Evolutionary conservation across 192 early-diverging fungal species (phyloP).

Genomic region (Ambispora gerdemannii): DNA sequence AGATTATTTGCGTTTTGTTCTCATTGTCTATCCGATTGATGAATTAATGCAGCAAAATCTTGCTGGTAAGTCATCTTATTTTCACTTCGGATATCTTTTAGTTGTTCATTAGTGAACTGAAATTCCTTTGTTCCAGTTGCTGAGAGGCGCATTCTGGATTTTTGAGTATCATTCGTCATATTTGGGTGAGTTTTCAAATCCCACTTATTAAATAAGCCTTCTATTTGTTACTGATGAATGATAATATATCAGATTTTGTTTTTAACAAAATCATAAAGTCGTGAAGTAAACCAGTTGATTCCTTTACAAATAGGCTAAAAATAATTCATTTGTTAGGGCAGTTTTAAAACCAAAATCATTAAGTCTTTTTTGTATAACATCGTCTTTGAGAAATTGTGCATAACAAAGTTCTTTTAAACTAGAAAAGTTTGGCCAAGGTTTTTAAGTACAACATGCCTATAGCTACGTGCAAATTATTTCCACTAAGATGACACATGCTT

Average conservation of each 20-base stretch:
- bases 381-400: background rate
- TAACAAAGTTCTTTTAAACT: background rate
- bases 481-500: too few species aligned
- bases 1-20: too few species aligned
- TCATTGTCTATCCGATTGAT: too few species aligned
- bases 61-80: too few species aligned
- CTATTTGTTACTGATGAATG: background rate
- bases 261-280: background rate
- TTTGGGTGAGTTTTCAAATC: background rate
- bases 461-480: too few species aligned
- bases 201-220: background rate
- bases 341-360: slow-evolving; percentile 16
- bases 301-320: background rate
- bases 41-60: too few species aligned
- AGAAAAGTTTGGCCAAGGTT: too few species aligned
- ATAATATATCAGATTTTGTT: background rate
- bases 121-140: too few species aligned
- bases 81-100: too few species aligned
- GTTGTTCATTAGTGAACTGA: too few species aligned
- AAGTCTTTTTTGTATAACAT: background rate
- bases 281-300: background rate
- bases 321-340: background rate
- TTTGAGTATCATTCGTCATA: background rate
- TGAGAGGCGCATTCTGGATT: background rate
- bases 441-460: too few species aligned